Base-by-base conservation (phyloP, 2,329 filamentous ascomycete genomes). In the Dothideomycetes sp. region DNA sequence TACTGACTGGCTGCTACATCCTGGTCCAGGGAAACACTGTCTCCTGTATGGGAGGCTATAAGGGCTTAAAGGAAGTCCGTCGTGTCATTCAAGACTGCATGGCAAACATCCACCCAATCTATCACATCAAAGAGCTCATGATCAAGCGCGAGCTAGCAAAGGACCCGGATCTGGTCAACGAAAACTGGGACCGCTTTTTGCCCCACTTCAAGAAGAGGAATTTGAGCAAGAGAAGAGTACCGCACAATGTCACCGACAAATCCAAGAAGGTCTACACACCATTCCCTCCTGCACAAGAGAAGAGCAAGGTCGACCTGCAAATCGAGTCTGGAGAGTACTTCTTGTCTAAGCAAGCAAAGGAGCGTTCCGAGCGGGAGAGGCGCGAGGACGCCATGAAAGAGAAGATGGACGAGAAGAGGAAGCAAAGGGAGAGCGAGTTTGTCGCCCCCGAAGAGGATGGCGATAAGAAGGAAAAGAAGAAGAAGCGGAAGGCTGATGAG, bases 281-380 rank as follows among this genome's bases (percentile, higher is more conserved):
- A 8, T 98, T 98, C 79, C 91, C 91, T 36, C 91, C 91, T 5
- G 77, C 87, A 32, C 87, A 88, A 49, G 89, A 98, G 72, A 94
- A 94, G 84, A 95, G 88, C 77, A 98, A 96, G 77, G 76, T 98
- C 52, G 91, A 98, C 64, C 66, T 87, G 63, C 89, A 98, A 73
- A 94, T 98, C 68, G 91, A 98, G 70, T 88, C 78, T 52, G 89
- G 91, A 65, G 89, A 96, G 66, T 98, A 94, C 67, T 96, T 96
- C 63, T 64, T 98, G 57, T 80, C 81, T 56, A 94, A 94, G 70
- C 79, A 88, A 56, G 88, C 86, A 44, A 94, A 94, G 72, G 85
- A 94, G 55, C 73, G 88, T 45, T 82, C 80, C 40, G 78, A 72
- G 34, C 79, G 83, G 62, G 81, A 89, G 57, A 83, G 85, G 55